Evolutionary conservation across 2,329 filamentous ascomycete species (phyloP).

Genomic region (Xylaria sp.): DNA sequence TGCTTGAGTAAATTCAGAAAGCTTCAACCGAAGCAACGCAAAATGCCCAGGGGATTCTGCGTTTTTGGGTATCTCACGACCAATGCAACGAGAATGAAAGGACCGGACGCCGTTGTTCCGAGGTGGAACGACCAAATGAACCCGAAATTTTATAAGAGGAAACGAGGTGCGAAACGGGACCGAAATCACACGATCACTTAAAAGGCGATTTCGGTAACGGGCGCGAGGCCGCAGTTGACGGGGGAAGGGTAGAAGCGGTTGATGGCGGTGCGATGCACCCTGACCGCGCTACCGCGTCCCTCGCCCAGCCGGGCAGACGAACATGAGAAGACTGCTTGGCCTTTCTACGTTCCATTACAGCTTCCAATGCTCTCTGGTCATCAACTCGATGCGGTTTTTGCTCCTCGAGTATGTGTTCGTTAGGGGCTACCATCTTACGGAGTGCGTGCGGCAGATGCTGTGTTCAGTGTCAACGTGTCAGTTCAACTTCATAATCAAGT

Average conservation of each 20-base stretch:
- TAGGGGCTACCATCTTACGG: slow-evolving; percentile 15
- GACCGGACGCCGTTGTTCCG: slow-evolving; percentile 10
- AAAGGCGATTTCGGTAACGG: slow-evolving; percentile 27
- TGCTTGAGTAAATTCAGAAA: not conserved
- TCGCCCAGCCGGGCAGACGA: slow-evolving; percentile 35
- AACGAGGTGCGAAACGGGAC: not conserved
- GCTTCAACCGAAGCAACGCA: slow-evolving; percentile 1
- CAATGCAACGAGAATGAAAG: slow-evolving; percentile 4
- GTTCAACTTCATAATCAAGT: slow-evolving; percentile 6
- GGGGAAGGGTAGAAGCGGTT: slow-evolving; percentile 8
- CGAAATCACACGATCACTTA: slow-evolving; percentile 14
- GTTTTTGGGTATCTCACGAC: slow-evolving; percentile 27
- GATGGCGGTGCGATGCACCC: slow-evolving; percentile 24
- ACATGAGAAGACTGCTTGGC: slow-evolving; percentile 21
- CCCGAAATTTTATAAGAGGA: not conserved
- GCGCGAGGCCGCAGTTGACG: slow-evolving; percentile 10
- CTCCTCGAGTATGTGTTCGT: slow-evolving; percentile 3
- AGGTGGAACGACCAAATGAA: not conserved
- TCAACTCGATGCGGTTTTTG: slow-evolving; percentile 32
- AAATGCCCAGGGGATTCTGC: slow-evolving; percentile 6
- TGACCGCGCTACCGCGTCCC: slow-evolving; percentile 25
- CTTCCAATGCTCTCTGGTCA: slow-evolving; percentile 27
- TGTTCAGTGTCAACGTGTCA: slow-evolving; percentile 11
- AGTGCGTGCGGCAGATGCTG: slow-evolving; percentile 29
- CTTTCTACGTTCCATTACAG: slow-evolving; percentile 26